phyloP scores from a whole-genome alignment of 352 stramenopile genomes.

The Globisporangium iwayamae region DNA sequence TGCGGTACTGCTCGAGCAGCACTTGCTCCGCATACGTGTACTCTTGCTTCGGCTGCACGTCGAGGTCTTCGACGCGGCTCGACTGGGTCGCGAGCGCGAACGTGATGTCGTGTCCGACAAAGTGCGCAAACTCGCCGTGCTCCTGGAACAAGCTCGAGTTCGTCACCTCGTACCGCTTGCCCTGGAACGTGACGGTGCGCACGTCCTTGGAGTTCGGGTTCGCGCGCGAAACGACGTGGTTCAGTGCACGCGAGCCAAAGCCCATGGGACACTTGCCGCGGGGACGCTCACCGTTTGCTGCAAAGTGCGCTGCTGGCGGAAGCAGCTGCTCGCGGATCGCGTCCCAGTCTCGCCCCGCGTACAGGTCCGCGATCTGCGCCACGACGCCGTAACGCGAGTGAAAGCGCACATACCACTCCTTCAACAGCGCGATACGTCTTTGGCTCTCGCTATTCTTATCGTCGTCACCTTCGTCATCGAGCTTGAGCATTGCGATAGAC shows the following conservation, averaged over 20 bases:
- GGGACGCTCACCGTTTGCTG: conserved; percentile 15
- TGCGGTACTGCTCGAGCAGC: conserved; percentile 49
- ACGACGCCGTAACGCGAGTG: conserved; percentile 43
- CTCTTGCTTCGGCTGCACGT: conserved; percentile 25
- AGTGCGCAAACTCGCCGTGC: conserved; percentile 36
- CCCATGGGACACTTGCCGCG: conserved; percentile 54
- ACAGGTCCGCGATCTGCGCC: conserved; percentile 45
- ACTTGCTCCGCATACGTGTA: conserved; percentile 64
- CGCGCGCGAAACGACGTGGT: conserved; percentile 22
- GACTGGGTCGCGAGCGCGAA: conserved; percentile 50
- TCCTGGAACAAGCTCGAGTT: conserved; percentile 47
- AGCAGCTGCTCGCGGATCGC: conserved; percentile 33
- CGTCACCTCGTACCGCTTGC: conserved; percentile 49
- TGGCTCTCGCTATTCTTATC: conserved; percentile 15
- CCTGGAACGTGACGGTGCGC: conserved; percentile 50
- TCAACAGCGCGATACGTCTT: conserved; percentile 30
- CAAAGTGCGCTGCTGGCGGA: conserved; percentile 14
- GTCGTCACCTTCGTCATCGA: conserved; percentile 13
- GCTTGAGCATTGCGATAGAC: conserved; percentile 23
- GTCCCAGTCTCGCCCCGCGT: conserved; percentile 39
- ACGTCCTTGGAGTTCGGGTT: conserved; percentile 21
- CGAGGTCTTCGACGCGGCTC: conserved; percentile 30
- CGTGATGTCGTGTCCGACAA: conserved; percentile 64
- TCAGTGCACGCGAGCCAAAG: conserved; percentile 38
- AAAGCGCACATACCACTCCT: conserved; percentile 57